Percentiles rank a stretch among this genome's conserved stretches.
Conservation (phyloP, 1,284 basidiomycete species). For the Papiliotrema terrestris region DNA sequence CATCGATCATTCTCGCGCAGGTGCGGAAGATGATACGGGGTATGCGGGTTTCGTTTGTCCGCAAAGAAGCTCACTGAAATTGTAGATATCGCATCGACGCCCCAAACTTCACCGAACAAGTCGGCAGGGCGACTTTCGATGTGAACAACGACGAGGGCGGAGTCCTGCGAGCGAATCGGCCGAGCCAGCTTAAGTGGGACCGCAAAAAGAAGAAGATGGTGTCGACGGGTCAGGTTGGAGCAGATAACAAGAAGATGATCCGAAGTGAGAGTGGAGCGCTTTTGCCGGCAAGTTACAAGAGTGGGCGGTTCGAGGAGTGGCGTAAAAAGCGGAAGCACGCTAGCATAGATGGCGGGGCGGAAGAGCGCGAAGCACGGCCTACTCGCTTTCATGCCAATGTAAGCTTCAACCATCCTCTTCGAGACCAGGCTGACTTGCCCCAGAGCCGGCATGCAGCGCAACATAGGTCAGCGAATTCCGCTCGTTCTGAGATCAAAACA, state of each 20-base stretch:
- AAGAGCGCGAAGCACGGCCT: neutral
- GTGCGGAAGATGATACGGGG: neutral
- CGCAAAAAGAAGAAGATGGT: conserved; percentile 96
- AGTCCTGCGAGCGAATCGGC: conserved; percentile 62
- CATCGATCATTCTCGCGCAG: neutral
- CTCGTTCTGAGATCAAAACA: neutral
- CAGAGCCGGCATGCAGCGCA: neutral
- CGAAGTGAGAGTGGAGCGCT: conserved; percentile 87
- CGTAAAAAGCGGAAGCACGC: neutral
- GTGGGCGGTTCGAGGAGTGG: conserved; percentile 95
- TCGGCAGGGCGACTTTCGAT: conserved; percentile 67
- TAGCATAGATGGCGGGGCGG: neutral
- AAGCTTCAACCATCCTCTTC: neutral
- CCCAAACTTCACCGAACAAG: conserved; percentile 6
- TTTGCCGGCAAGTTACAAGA: conserved; percentile 89
- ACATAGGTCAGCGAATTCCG: neutral
- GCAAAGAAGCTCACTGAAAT: conserved; percentile 7
- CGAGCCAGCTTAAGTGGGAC: conserved; percentile 76
- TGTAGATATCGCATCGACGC: neutral
- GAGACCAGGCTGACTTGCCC: neutral
- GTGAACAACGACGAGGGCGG: conserved; percentile 74
- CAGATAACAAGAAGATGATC: conserved; percentile 93
- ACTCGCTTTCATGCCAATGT: neutral
- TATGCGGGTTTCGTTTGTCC: neutral
- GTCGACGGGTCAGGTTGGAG: conserved; percentile 74